These are phyloP conservation scores for Lunasporangiospora selenospora DNA, from an alignment of 192 early-diverging fungal genomes.

Conservation along the genomic window DNA sequence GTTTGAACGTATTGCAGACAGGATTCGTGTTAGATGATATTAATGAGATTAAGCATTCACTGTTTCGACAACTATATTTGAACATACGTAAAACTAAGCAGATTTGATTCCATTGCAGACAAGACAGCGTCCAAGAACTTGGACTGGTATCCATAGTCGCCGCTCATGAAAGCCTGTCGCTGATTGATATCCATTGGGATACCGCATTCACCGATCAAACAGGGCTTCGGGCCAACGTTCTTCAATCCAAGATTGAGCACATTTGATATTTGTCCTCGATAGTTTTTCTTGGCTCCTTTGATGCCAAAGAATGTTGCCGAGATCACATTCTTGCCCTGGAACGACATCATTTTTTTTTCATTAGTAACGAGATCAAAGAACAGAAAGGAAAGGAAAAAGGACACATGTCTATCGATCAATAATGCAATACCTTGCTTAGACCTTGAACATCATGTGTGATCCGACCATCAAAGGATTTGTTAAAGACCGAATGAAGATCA, in stretches of 20 bases:
- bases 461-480: slow-evolving; percentile 70
- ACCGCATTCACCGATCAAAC: slow-evolving; percentile 80
- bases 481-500: slow-evolving; percentile 78
- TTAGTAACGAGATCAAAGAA: too few relatives aligned
- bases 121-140: slow-evolving; percentile 84
- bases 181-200: slow-evolving; percentile 90
- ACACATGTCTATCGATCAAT: not conserved
- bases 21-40: not conserved
- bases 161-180: slow-evolving; percentile 69
- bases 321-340: slow-evolving; percentile 74
- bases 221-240: slow-evolving; percentile 70
- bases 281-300: slow-evolving; percentile 79
- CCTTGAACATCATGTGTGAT: slow-evolving; percentile 85
- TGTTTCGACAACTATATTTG: too few relatives aligned
- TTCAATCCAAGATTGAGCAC: slow-evolving; percentile 63
- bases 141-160: slow-evolving; percentile 74
- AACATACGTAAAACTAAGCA: slow-evolving; percentile 77
- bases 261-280: slow-evolving; percentile 73
- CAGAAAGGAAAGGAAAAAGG: not conserved
- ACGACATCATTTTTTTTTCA: slow-evolving; percentile 2
- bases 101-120: slow-evolving; percentile 71
- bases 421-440: slow-evolving; percentile 71
- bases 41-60: not conserved
- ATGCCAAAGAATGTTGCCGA: slow-evolving; percentile 82
- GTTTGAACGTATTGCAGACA: not conserved